Conservation (phyloP, 805 yeast genomes). For the Debaryomyces castellii region DNA sequence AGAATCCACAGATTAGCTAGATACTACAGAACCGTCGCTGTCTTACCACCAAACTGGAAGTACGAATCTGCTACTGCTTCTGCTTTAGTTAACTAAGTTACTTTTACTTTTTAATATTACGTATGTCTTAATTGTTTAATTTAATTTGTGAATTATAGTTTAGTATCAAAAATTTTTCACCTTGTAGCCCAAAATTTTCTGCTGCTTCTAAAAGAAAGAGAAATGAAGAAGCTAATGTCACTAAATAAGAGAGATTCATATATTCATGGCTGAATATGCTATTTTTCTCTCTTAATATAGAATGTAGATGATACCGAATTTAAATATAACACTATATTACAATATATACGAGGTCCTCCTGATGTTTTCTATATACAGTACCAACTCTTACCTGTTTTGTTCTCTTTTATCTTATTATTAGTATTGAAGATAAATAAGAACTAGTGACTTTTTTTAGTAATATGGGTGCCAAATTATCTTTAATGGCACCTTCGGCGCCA, state of each 20-base stretch:
- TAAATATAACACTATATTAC: too few relatives aligned
- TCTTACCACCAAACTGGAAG: constrained; percentile 99
- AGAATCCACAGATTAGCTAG: constrained; percentile 99
- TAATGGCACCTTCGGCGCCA: constrained; percentile 86
- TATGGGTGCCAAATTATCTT: constrained; percentile 88
- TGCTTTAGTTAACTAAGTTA: constrained; percentile 92
- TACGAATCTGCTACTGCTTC: constrained; percentile 99
- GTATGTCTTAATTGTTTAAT: background rate
- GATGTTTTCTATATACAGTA: background rate
- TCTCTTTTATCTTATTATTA: background rate
- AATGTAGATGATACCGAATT: too few relatives aligned
- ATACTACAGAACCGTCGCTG: constrained; percentile 99
- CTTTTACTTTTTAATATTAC: constrained; percentile 7
- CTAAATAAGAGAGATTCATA: too few relatives aligned
- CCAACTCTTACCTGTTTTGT: background rate
- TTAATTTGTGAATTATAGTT: background rate
- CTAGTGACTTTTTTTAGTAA: background rate
- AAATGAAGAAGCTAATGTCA: too few relatives aligned
- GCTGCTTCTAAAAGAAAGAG: too few relatives aligned
- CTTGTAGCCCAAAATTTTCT: too few relatives aligned
- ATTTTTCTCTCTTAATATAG: too few relatives aligned
- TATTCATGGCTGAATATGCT: too few relatives aligned
- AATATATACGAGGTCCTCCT: too few relatives aligned
- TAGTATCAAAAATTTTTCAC: background rate
- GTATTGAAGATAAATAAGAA: background rate